Evolutionary conservation across 352 stramenopile species (phyloP), one percentile per base, ranked within the genome.

Genomic region (Phytophthora rubi): DNA sequence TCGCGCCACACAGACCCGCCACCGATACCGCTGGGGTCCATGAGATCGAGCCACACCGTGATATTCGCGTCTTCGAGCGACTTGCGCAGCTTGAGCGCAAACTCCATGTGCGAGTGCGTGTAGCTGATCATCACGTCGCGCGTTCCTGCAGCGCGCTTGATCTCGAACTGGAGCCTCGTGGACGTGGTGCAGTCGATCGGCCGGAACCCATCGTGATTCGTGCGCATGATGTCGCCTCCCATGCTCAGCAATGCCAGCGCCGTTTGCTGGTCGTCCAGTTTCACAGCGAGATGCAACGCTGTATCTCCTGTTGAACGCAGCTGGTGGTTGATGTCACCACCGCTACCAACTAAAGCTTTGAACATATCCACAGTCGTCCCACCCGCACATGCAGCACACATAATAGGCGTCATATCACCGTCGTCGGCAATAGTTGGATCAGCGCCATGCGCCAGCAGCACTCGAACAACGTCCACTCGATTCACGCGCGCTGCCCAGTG

Each of bases 111-210:
- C 30, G 87, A 89, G 57, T 95, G 87, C 47, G 87, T 95, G 68
- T 95, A 95, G 70, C 87, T 95, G 64, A 95, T 93, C 87, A 95
- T 93, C 15, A 93, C 87, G 54, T 95, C 87, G 2, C 87, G 83
- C 18, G 86, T 81, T 0, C 87, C 87, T 32, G 87, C 87, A 0
- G 85, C 86, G 7, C 76, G 81, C 73, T 95, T 95, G 48, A 95
- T 85, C 53, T 87, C 86, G 26, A 89, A 95, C 33, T 89, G 82
- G 6, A 95, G 70, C 62, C 82, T 83, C 3, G 87, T 93, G 3
- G 83, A 89, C 15, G 84, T 93, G 4, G 87, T 92, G 48, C 85
- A 93, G 58, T 95, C 87, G 13, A 95, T 72, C 3, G 87, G 82
- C 15, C 87, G 75, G 32, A 89, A 68, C 0, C 85, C 85, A 6